Conservation (phyloP, 768 basidiomycete species). For the Phlebiopsis flavidoalba region DNA sequence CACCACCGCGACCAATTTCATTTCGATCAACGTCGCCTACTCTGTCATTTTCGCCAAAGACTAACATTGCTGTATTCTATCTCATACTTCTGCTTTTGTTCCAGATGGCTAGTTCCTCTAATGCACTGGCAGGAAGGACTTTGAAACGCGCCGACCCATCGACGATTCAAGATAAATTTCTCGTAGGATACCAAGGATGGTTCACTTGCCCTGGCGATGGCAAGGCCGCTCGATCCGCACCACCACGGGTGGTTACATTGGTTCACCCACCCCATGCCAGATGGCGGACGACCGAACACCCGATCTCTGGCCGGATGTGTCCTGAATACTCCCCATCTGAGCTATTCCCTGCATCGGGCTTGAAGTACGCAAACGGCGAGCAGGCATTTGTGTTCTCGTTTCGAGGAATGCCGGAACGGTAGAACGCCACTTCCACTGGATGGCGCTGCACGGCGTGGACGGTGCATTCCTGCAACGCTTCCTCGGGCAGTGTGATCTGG, state of each 20-base stretch:
- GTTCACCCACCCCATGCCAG: conserved; percentile 63
- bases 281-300: conserved; percentile 68
- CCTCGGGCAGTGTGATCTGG: conserved; percentile 56
- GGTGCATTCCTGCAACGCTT: conserved; percentile 83
- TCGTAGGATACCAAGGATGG: conserved; percentile 90
- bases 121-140: conserved; percentile 5
- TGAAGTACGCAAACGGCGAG: conserved; percentile 49
- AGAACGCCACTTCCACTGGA: conserved; percentile 73
- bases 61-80: background rate
- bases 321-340: conserved; percentile 66
- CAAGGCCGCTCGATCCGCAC: conserved; percentile 46
- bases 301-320: conserved; percentile 79
- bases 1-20: background rate
- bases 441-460: conserved; percentile 77
- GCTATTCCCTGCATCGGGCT: conserved; percentile 63
- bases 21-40: background rate
- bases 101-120: conserved; percentile 6
- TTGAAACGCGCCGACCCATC: conserved; percentile 56
- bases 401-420: conserved; percentile 66
- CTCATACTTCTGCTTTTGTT: background rate
- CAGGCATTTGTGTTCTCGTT: conserved; percentile 76
- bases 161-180: conserved; percentile 78
- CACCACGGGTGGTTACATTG: conserved; percentile 90
- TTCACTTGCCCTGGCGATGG: conserved; percentile 34
- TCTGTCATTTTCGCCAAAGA: background rate